phyloP scores from a whole-genome alignment of 2,329 filamentous ascomycete genomes.

The Myriosclerotinia scirpicola region DNA sequence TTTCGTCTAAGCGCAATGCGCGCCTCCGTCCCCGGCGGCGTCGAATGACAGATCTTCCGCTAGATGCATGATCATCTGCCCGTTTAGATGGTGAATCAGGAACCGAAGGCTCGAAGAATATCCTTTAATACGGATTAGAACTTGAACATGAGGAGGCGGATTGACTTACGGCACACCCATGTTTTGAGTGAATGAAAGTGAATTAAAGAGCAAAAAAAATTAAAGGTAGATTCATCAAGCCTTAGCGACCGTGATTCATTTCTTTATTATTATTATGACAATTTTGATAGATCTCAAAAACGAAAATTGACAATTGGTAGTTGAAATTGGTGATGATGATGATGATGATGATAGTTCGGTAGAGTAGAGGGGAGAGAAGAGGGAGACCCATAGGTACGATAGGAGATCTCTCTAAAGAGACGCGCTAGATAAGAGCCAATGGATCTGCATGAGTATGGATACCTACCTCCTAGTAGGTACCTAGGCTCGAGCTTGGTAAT shows the following conservation, averaged over 20 bases:
- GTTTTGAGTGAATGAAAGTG: conserved; percentile 24
- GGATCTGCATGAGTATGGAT: too few species aligned
- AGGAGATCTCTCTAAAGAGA: too few species aligned
- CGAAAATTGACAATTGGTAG: conserved; percentile 9
- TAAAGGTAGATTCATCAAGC: background rate
- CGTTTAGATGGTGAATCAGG: conserved; percentile 35
- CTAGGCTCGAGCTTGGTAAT: too few species aligned
- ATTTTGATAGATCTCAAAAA: conserved; percentile 17
- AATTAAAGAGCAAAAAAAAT: conserved; percentile 8
- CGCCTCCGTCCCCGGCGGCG: conserved; percentile 24
- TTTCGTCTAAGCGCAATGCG: background rate
- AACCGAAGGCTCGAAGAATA: conserved; percentile 39
- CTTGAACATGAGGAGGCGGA: conserved; percentile 27
- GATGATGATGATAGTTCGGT: background rate
- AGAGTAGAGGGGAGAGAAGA: background rate
- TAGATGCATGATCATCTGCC: conserved; percentile 36
- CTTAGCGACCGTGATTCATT: conserved; percentile 30
- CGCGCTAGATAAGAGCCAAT: too few species aligned
- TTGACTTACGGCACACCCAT: conserved; percentile 41
- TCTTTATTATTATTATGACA: conserved; percentile 24
- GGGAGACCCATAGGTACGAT: too few species aligned
- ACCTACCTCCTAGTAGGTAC: too few species aligned
- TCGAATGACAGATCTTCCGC: conserved; percentile 39
- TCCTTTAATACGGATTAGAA: conserved; percentile 34
- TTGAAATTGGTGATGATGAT: conserved; percentile 2